Conservation (phyloP, 176 grass and related monocot species). For the Echinochloa phyllopogon region DNA sequence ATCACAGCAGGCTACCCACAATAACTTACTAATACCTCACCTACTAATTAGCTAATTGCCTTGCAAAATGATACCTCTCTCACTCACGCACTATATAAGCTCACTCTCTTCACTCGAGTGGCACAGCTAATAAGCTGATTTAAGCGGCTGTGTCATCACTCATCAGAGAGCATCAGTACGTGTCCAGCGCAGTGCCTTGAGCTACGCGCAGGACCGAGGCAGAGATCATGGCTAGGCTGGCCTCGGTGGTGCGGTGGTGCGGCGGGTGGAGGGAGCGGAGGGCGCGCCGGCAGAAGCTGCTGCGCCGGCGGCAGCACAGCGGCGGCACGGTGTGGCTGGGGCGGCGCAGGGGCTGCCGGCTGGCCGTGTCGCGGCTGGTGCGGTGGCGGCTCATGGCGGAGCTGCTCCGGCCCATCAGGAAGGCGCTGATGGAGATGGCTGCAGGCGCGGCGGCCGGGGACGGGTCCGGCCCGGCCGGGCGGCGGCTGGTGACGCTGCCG, state of each 20-base stretch:
- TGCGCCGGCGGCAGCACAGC: slow-evolving; percentile 39
- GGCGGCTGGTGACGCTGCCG: slow-evolving; percentile 44
- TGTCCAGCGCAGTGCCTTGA: neutral
- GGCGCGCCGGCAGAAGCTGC: slow-evolving; percentile 32
- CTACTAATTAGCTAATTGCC: slow-evolving; percentile 17
- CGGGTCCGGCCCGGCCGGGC: neutral
- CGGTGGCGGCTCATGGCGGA: slow-evolving; percentile 59
- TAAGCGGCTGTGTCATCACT: neutral
- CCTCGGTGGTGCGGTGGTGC: slow-evolving; percentile 42
- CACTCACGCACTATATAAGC: slow-evolving; percentile 36
- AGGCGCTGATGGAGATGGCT: slow-evolving; percentile 52
- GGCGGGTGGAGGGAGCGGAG: slow-evolving; percentile 42
- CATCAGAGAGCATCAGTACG: slow-evolving; percentile 5
- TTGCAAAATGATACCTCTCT: neutral
- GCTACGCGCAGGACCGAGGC: neutral
- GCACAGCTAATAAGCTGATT: slow-evolving; percentile 12
- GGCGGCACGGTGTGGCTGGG: slow-evolving; percentile 60
- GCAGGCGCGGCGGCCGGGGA: neutral
- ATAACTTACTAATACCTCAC: slow-evolving; percentile 9
- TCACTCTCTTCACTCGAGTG: slow-evolving; percentile 10
- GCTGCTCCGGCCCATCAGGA: slow-evolving; percentile 59
- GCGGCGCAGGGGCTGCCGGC: slow-evolving; percentile 41
- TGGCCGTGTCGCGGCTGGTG: slow-evolving; percentile 51
- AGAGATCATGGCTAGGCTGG: slow-evolving; percentile 37
- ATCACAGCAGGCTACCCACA: slow-evolving; percentile 36